These are phyloP conservation scores for Cylindrotheca fusiformis DNA, from an alignment of 108 stramenopile genomes.

Conservation along the genomic window DNA sequence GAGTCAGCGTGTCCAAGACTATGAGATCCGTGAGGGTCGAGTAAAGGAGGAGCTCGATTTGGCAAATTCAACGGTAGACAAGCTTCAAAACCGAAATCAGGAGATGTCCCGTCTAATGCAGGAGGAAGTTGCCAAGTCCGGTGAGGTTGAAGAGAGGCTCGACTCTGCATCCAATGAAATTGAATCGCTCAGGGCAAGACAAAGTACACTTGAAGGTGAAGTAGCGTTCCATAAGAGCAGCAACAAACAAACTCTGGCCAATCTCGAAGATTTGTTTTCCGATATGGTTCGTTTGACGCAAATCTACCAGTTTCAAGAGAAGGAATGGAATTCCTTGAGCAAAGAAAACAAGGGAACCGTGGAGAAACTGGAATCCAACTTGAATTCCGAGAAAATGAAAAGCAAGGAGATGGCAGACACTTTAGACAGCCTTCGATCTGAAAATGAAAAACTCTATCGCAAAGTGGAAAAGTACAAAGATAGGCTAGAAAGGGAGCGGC, in stretches of 20 bases:
- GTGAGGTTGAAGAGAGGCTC: background rate
- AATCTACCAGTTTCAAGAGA: constrained; percentile 27
- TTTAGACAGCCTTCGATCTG: constrained; percentile 13
- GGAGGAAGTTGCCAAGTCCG: background rate
- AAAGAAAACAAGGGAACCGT: constrained; percentile 5
- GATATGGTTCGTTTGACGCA: constrained; percentile 36
- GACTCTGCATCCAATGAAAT: background rate
- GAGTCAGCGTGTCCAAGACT: background rate
- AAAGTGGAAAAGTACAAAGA: constrained; percentile 35
- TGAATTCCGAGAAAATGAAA: constrained; percentile 8
- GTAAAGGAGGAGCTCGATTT: constrained; percentile 1
- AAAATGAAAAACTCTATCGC: constrained; percentile 32
- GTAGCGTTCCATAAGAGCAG: background rate
- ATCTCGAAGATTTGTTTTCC: constrained; percentile 39
- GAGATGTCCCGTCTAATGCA: background rate
- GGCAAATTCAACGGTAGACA: background rate
- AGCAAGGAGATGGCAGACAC: constrained; percentile 20
- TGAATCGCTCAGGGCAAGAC: background rate
- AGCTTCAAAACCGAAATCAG: constrained; percentile 2
- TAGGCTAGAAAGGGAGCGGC: constrained; percentile 28
- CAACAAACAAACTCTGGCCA: constrained; percentile 18
- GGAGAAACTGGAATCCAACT: constrained; percentile 12
- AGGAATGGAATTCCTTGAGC: constrained; percentile 3
- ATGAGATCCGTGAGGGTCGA: background rate
- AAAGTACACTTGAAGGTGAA: constrained; percentile 2